phyloP scores from a whole-genome alignment of 257 asterid species.

The Linaria vulgaris region DNA sequence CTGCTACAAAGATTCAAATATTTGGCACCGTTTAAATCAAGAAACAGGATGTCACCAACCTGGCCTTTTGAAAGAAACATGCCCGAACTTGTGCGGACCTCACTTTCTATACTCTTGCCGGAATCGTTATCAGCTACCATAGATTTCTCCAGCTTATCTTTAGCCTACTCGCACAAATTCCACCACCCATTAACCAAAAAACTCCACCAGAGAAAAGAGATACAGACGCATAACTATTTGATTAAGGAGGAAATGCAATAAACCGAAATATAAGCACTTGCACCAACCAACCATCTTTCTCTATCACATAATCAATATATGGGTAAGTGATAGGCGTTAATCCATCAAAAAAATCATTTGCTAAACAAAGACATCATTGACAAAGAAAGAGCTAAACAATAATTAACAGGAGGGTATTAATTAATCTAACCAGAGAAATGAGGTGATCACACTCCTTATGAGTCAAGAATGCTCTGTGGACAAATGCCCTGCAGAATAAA shows the following conservation, averaged over 20 bases:
- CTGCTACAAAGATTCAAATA: neutral
- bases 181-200: slow-evolving; percentile 22
- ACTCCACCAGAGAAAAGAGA: slow-evolving; percentile 13
- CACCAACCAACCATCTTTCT: no score
- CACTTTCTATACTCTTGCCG: slow-evolving; percentile 85
- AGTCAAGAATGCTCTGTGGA: slow-evolving; percentile 68
- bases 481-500: slow-evolving; percentile 61
- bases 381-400: neutral
- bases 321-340: slow-evolving; percentile 4
- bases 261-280: neutral
- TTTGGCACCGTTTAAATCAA: slow-evolving; percentile 17
- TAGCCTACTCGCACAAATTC: slow-evolving; percentile 56
- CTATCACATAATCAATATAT: neutral
- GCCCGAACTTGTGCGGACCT: slow-evolving; percentile 93
- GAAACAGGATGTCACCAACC: slow-evolving; percentile 42
- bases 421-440: slow-evolving; percentile 55
- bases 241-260: neutral
- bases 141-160: slow-evolving; percentile 84
- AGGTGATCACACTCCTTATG: slow-evolving; percentile 83
- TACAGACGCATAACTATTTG: no score
- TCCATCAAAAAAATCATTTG: slow-evolving; percentile 3
- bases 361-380: neutral
- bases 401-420: neutral
- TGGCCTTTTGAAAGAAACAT: slow-evolving; percentile 65
- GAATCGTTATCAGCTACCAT: slow-evolving; percentile 92